A percentile compares a stretch with the other conserved stretches of the same genome.
These are phyloP conservation scores for Volvariella volvacea DNA, from an alignment of 1,284 basidiomycete species.

Conservation along the genomic window DNA sequence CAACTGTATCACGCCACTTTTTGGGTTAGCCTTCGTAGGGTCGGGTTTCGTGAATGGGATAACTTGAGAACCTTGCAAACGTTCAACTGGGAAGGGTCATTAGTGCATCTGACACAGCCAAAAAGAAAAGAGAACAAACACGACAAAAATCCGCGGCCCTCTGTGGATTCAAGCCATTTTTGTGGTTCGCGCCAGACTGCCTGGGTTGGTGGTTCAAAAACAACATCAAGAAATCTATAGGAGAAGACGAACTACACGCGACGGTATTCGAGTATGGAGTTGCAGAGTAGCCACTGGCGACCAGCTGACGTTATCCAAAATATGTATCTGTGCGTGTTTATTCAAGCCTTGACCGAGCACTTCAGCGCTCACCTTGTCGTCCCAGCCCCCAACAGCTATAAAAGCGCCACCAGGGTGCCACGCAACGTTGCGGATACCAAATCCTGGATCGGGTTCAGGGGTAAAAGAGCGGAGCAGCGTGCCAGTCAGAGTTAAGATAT, in stretches of 20 bases:
- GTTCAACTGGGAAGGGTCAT: conserved; percentile 44
- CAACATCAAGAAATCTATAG: conserved; percentile 1
- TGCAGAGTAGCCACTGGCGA: conserved; percentile 61
- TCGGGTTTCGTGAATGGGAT: conserved; percentile 45
- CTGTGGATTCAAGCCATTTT: conserved; percentile 74
- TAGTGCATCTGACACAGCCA: neutral
- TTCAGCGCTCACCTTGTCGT: conserved; percentile 59
- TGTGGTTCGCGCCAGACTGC: conserved; percentile 75
- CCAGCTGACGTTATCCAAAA: conserved; percentile 78
- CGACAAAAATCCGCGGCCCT: conserved; percentile 75
- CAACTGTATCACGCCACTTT: conserved; percentile 60
- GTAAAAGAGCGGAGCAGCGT: conserved; percentile 62
- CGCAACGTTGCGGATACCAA: conserved; percentile 66
- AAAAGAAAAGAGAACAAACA: conserved; percentile 41
- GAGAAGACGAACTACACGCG: conserved; percentile 43
- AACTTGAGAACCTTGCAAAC: conserved; percentile 48
- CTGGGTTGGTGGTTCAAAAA: conserved; percentile 28
- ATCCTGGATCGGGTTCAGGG: conserved; percentile 68
- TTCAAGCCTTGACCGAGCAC: neutral
- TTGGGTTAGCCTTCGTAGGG: conserved; percentile 51
- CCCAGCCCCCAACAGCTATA: conserved; percentile 76
- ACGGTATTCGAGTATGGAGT: conserved; percentile 46
- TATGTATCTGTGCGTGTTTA: conserved; percentile 49
- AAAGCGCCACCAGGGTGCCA: conserved; percentile 85
- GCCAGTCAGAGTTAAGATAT: conserved; percentile 71